These are phyloP conservation scores for Fusarium beomiforme DNA, from an alignment of 2,329 filamentous ascomycete genomes.

Conservation along the genomic window DNA sequence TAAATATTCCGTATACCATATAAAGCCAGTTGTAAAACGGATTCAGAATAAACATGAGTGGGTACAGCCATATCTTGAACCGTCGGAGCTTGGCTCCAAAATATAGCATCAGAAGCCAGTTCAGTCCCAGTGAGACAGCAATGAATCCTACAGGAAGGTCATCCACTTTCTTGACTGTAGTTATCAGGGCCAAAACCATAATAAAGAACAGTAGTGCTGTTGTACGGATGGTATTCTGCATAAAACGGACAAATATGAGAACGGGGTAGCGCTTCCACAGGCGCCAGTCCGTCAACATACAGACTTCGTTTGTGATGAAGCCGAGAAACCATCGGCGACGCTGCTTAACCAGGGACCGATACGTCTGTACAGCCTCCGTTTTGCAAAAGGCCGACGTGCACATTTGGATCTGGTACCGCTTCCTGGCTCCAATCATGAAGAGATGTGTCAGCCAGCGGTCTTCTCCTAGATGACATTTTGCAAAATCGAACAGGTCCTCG, in stretches of 20 bases:
- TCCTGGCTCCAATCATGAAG: constrained; percentile 97
- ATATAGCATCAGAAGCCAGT: constrained; percentile 96
- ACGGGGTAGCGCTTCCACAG: constrained; percentile 93
- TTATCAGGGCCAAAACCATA: constrained; percentile 86
- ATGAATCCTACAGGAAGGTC: constrained; percentile 94
- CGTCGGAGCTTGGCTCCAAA: constrained; percentile 87
- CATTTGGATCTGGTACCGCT: constrained; percentile 96
- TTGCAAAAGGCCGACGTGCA: constrained; percentile 98
- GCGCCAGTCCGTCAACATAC: constrained; percentile 94
- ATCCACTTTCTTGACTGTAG: constrained; percentile 79
- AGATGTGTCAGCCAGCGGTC: constrained; percentile 97
- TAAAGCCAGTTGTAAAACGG: constrained; percentile 99
- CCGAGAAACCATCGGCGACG: constrained; percentile 95
- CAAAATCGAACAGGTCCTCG: constrained; percentile 95
- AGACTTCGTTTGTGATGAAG: constrained; percentile 97
- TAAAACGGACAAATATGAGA: constrained; percentile 85
- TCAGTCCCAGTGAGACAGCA: constrained; percentile 88
- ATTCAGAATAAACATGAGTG: constrained; percentile 93
- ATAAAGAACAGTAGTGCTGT: constrained; percentile 95
- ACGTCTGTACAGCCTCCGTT: constrained; percentile 94
- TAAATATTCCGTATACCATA: constrained; percentile 97
- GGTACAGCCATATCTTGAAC: constrained; percentile 95
- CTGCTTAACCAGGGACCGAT: constrained; percentile 88
- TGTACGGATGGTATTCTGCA: constrained; percentile 96
- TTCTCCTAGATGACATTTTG: constrained; percentile 93